A percentile compares a stretch with the other conserved stretches of the same genome.
phyloP scores from a whole-genome alignment of 805 yeast species.

The Phaffomyces antillensis region DNA sequence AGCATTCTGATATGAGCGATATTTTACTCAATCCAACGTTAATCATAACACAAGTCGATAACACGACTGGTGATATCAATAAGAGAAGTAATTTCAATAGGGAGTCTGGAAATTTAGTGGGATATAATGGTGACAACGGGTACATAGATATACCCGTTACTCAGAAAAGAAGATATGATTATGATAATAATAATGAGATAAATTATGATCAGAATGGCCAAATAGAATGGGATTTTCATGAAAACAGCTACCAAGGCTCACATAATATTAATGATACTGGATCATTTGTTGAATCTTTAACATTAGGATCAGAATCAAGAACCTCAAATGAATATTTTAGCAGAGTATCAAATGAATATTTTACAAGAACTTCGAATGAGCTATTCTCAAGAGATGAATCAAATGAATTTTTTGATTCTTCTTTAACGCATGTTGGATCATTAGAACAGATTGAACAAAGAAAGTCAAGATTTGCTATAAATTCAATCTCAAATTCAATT shows the following conservation, averaged over 20 bases:
- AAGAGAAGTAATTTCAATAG: neutral
- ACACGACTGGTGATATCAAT: neutral
- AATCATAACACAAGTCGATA: neutral
- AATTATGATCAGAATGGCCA: too few species aligned
- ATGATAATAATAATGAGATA: neutral
- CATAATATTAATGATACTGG: neutral
- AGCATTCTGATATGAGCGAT: too few species aligned
- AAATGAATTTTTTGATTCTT: constrained; percentile 8
- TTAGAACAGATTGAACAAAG: constrained; percentile 6
- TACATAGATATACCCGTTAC: constrained; percentile 4
- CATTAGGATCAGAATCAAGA: constrained; percentile 19
- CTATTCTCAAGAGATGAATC: constrained; percentile 6
- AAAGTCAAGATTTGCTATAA: constrained; percentile 18
- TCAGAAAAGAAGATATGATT: neutral
- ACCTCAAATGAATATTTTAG: constrained; percentile 30
- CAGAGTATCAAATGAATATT: constrained; percentile 19
- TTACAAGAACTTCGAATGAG: constrained; percentile 28
- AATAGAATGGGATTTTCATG: neutral
- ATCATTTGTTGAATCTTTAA: constrained; percentile 16
- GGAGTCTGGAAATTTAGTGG: neutral
- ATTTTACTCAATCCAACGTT: neutral
- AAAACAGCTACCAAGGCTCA: neutral
- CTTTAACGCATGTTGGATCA: constrained; percentile 2
- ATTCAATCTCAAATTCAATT: constrained; percentile 17
- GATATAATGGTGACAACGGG: constrained; percentile 3